Base-by-base conservation (phyloP, 73 alveolate genomes). In the Paramecium bursaria region DNA sequence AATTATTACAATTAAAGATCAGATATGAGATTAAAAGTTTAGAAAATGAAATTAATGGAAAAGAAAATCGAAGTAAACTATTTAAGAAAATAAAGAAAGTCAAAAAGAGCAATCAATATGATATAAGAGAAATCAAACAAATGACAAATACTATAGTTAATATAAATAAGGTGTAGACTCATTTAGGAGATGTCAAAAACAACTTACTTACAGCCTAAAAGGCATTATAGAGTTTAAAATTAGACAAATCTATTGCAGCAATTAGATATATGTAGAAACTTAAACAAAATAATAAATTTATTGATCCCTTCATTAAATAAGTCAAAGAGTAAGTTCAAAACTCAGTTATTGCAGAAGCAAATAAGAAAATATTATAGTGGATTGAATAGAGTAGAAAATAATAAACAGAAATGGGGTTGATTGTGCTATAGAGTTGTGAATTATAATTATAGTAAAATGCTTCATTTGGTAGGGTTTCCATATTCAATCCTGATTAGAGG, bases 21-120 rank as follows among this genome's bases (percentile, higher is more conserved):
- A n/a, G n/a, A n/a, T n/a, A n/a, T n/a, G n/a, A n/a, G n/a, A n/a
- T n/a, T n/a, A n/a, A n/a, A n/a, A n/a, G n/a, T n/a, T n/a, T n/a
- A n/a, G n/a, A n/a, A n/a, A n/a, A n/a, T n/a, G n/a, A n/a, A n/a
- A n/a, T n/a, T n/a, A n/a, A n/a, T n/a, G n/a, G 82, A 67, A 19
- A 42, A 27, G 13, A 61, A 67, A 67, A 67, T 67, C 17, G 82
- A 67, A 25, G 80, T 67, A 67, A 67, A 39, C n/a, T 19, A 35
- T 23, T 11, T 67, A 17, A 19, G 44, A 39, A 26, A 42, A 67
- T 67, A 25, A 26, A 67, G 82, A 67, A 67, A 67, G 55, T 67
- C 14, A 67, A 42, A 47, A 67, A 67, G 44, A 67, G 82, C 55
- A 67, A 67, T 47, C 53, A 39, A 39, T 67, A 67, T 42, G 82